Evolutionary conservation across 2,329 filamentous ascomycete species (phyloP).

Genomic region (Rhytidhysteron rufulum): DNA sequence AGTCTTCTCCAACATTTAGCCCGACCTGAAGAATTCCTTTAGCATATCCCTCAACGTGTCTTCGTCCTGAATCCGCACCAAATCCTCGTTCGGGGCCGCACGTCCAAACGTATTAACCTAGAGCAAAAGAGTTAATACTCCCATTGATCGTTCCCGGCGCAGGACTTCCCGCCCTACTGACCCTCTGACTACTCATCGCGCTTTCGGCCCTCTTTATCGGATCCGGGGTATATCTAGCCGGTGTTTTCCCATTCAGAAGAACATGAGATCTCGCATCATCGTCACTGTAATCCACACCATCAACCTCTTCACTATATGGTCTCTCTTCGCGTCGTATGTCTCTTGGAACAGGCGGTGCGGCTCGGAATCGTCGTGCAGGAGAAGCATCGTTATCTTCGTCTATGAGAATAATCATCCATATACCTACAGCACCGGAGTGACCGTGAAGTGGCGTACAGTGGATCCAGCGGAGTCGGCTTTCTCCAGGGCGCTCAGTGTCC

Average conservation of each 20-base stretch:
- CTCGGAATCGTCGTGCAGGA: neutral
- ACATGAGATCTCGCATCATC: neutral
- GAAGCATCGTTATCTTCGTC: constrained; percentile 51
- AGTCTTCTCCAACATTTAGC: too few species aligned
- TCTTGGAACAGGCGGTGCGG: constrained; percentile 15
- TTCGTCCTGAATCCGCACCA: too few species aligned
- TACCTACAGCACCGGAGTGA: constrained; percentile 63
- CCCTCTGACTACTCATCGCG: constrained; percentile 9
- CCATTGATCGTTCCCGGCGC: neutral
- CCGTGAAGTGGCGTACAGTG: constrained; percentile 72
- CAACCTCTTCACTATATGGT: neutral
- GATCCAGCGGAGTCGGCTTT: constrained; percentile 68
- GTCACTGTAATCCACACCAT: neutral
- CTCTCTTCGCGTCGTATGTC: constrained; percentile 15
- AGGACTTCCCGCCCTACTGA: constrained; percentile 5
- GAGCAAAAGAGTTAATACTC: constrained; percentile 16
- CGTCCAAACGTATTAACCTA: too few species aligned
- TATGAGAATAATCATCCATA: constrained; percentile 75
- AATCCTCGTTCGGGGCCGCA: too few species aligned
- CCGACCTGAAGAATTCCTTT: too few species aligned
- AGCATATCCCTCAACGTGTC: too few species aligned
- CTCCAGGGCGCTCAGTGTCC: constrained; percentile 43
- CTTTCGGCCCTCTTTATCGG: constrained; percentile 4
- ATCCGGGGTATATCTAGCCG: neutral
- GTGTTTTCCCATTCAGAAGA: neutral